A percentile compares a stretch with the other conserved stretches of the same genome.
Evolutionary conservation across 2,329 filamentous ascomycete genomes (phyloP).

Genomic region (Epichloe uncinata): DNA sequence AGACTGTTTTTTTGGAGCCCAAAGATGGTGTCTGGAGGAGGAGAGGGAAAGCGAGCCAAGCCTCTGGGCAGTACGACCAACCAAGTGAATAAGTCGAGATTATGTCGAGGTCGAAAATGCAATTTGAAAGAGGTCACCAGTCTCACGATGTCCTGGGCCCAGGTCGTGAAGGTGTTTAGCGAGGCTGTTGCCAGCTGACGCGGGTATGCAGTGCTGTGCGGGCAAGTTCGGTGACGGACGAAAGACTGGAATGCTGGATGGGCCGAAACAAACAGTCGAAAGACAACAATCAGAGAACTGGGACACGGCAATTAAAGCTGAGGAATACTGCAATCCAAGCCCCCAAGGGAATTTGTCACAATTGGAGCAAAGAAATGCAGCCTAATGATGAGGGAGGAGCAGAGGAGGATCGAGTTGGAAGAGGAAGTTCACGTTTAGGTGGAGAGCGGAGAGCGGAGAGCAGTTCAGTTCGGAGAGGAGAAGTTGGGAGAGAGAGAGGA

Average conservation of each 20-base stretch:
- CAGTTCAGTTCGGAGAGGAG: no score
- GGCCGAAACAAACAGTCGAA: slow-evolving; percentile 7
- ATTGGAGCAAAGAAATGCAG: background rate
- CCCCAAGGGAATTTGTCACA: background rate
- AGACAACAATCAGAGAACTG: background rate
- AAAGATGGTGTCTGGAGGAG: background rate
- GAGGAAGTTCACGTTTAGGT: background rate
- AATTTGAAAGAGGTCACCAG: background rate
- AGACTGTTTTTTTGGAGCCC: no score
- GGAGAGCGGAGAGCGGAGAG: slow-evolving; percentile 13
- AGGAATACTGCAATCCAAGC: slow-evolving; percentile 1
- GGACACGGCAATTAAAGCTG: slow-evolving; percentile 1
- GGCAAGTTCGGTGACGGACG: slow-evolving; percentile 1
- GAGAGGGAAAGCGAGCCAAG: background rate
- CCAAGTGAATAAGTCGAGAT: background rate
- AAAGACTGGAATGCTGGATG: slow-evolving; percentile 9
- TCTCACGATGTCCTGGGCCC: background rate
- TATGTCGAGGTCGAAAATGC: background rate
- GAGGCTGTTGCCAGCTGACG: no score
- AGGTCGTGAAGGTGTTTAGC: background rate
- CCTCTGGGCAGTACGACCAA: background rate
- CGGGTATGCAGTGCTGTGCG: no score
- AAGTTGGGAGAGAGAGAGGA: background rate
- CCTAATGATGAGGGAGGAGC: background rate
- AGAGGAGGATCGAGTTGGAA: background rate